These are phyloP conservation scores for Pseudogymnoascus sp. DNA, from an alignment of 2,329 filamentous ascomycete species.

Conservation along the genomic window DNA sequence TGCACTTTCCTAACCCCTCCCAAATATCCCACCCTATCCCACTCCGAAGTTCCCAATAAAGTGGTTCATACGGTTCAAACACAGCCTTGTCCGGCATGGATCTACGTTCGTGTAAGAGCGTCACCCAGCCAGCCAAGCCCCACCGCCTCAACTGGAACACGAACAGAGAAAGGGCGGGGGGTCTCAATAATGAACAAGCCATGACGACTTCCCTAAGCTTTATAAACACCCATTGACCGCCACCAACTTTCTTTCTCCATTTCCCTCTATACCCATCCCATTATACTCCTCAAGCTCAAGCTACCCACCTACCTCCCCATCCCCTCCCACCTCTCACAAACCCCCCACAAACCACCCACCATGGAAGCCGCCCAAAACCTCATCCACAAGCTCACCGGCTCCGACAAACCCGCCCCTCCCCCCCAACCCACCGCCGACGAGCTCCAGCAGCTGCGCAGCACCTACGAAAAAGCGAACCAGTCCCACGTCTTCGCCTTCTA, in stretches of 20 bases:
- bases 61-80: not conserved
- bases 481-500: constrained; percentile 82
- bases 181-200: not conserved
- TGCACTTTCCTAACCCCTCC: not conserved
- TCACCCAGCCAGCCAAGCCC: not conserved
- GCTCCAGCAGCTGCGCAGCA: constrained; percentile 50
- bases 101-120: not conserved
- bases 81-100: not conserved
- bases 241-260: constrained; percentile 5
- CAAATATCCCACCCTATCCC: not conserved
- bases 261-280: not conserved
- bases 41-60: not conserved
- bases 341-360: constrained; percentile 3
- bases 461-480: constrained; percentile 67
- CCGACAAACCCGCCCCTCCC: constrained; percentile 21
- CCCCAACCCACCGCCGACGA: constrained; percentile 30
- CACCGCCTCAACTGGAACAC: constrained; percentile 2
- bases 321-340: not conserved
- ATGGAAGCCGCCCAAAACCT: constrained; percentile 37
- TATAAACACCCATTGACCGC: not conserved
- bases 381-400: constrained; percentile 37
- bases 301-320: not conserved
- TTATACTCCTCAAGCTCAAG: not conserved
- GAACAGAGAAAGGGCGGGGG: not conserved
- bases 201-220: not conserved